Conservation (phyloP, 495 filamentous ascomycete genomes). For the Massariosphaeria phaeospora region DNA sequence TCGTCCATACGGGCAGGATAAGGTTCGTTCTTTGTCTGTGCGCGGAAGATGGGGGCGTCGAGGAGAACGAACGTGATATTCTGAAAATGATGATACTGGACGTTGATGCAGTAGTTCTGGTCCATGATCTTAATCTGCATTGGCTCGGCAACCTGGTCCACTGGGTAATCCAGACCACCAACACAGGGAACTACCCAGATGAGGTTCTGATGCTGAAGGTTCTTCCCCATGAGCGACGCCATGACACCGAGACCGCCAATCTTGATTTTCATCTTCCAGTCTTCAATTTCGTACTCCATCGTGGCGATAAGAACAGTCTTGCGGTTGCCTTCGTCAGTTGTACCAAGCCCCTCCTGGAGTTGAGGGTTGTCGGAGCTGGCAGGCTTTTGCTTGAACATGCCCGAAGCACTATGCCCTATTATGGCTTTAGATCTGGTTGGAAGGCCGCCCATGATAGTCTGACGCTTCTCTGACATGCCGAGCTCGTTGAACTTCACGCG, state of each 20-base stretch:
- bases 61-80: constrained; percentile 72
- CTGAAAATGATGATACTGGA: constrained; percentile 60
- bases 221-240: constrained; percentile 65
- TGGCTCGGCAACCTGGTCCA: constrained; percentile 55
- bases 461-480: constrained; percentile 44
- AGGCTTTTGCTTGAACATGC: constrained; percentile 3
- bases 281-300: constrained; percentile 71
- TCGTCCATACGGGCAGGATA: constrained; percentile 73
- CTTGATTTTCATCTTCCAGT: constrained; percentile 69
- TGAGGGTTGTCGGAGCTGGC: constrained; percentile 2
- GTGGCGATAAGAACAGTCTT: constrained; percentile 62
- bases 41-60: constrained; percentile 65
- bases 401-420: background rate
- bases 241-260: constrained; percentile 67
- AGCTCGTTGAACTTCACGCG: constrained; percentile 66
- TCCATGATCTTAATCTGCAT: constrained; percentile 64
- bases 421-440: background rate
- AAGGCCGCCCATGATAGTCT: background rate
- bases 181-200: constrained; percentile 77
- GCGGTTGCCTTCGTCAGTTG: constrained; percentile 33
- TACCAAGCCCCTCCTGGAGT: constrained; percentile 9
- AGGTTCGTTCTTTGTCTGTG: constrained; percentile 61
- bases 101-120: constrained; percentile 57
- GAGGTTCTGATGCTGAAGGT: constrained; percentile 61
- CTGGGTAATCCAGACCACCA: constrained; percentile 61